phyloP scores from a whole-genome alignment of 768 basidiomycete genomes.

The Tephrocybe sp. region DNA sequence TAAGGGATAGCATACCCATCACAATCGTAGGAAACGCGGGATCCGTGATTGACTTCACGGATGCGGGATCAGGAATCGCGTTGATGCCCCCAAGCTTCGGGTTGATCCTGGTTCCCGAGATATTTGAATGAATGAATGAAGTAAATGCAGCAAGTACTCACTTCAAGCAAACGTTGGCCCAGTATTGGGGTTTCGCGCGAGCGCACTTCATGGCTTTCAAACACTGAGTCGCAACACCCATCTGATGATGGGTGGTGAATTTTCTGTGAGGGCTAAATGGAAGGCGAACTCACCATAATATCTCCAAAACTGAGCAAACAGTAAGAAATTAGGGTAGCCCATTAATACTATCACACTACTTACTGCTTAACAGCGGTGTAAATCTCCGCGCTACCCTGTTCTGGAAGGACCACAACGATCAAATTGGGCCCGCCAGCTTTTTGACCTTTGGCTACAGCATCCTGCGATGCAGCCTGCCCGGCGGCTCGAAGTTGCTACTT shows the following conservation, averaged over 20 bases:
- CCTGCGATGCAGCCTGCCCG: conserved; percentile 44
- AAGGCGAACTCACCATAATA: conserved; percentile 23
- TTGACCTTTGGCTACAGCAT: conserved; percentile 22
- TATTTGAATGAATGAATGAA: not conserved
- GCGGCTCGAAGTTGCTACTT: conserved; percentile 46
- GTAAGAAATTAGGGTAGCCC: not conserved
- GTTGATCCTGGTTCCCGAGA: conserved; percentile 54
- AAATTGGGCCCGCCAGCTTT: conserved; percentile 45
- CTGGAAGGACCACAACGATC: conserved; percentile 71
- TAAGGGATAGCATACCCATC: conserved; percentile 49
- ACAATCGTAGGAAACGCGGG: conserved; percentile 72
- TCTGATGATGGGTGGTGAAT: conserved; percentile 32
- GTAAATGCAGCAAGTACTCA: conserved; percentile 29
- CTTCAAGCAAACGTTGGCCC: conserved; percentile 82
- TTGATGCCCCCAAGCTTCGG: conserved; percentile 87
- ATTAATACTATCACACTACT: conserved; percentile 23
- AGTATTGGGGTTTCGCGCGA: conserved; percentile 73
- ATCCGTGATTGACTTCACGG: conserved; percentile 59
- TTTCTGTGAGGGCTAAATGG: not conserved
- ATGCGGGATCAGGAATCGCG: conserved; percentile 61
- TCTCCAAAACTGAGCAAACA: conserved; percentile 53
- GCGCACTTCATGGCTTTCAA: conserved; percentile 63
- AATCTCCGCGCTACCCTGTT: conserved; percentile 62
- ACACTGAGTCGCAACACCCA: conserved; percentile 82
- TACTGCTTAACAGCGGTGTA: conserved; percentile 82